These are phyloP conservation scores for Aspergillus transmontanensis DNA, from an alignment of 2,329 filamentous ascomycete species.

Conservation along the genomic window DNA sequence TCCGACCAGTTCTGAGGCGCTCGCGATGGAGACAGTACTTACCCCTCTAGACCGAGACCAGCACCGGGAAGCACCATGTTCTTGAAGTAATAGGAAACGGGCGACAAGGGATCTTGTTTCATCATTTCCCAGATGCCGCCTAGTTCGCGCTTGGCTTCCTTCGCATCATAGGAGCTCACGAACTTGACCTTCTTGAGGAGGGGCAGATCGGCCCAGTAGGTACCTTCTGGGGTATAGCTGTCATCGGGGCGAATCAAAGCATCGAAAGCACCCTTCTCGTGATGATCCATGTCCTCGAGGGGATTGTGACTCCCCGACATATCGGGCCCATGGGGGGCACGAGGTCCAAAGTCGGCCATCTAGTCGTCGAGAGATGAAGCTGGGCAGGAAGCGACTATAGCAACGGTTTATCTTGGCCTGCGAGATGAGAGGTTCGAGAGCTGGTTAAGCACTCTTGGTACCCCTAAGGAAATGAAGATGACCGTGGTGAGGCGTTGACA, in stretches of 20 bases:
- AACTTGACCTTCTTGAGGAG: slow-evolving; percentile 71
- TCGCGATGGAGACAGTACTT: slow-evolving; percentile 25
- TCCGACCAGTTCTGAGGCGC: not conserved
- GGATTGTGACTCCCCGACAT: slow-evolving; percentile 48
- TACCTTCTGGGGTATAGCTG: slow-evolving; percentile 77
- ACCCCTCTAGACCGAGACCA: slow-evolving; percentile 85
- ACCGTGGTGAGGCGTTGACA: slow-evolving; percentile 20
- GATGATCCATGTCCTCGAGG: slow-evolving; percentile 55
- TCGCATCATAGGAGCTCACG: slow-evolving; percentile 70
- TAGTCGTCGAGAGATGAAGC: slow-evolving; percentile 14
- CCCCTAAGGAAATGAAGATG: slow-evolving; percentile 7
- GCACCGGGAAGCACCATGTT: slow-evolving; percentile 92
- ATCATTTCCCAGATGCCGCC: slow-evolving; percentile 72
- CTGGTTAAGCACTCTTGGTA: slow-evolving; percentile 12
- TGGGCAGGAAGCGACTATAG: slow-evolving; percentile 12
- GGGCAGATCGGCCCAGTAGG: slow-evolving; percentile 91
- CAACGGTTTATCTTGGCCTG: slow-evolving; percentile 15
- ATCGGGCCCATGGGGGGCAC: slow-evolving; percentile 52
- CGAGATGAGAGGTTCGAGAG: slow-evolving; percentile 16
- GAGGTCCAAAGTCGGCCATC: slow-evolving; percentile 44
- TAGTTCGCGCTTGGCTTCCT: slow-evolving; percentile 71
- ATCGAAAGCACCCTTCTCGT: slow-evolving; percentile 69
- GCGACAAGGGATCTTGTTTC: slow-evolving; percentile 82
- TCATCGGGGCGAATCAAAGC: slow-evolving; percentile 85
- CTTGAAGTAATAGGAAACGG: slow-evolving; percentile 81